Base-by-base conservation (phyloP, 768 basidiomycete species). In the Psilocybe tampanensis region DNA sequence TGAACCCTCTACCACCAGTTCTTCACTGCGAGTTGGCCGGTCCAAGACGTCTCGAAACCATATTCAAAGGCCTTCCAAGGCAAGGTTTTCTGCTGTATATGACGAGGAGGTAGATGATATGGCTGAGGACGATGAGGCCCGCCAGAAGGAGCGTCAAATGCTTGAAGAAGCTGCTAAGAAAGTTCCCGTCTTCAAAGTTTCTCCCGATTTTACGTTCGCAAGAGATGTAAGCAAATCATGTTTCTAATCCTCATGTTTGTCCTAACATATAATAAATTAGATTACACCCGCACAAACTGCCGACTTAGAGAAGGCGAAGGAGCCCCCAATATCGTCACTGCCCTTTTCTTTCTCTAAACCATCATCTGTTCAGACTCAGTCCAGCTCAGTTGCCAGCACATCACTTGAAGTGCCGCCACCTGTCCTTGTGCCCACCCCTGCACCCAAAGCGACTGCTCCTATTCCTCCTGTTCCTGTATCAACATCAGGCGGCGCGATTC, bases 11-110 rank as follows among this genome's bases (percentile, higher is more conserved):
- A 48, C 61, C 15, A 58, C 69, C 22, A 72, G 74, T 21, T 88
- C 87, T 23, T 86, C 86, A 17, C 73, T 89, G 52, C 83, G 89
- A 50, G 86, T 90, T 22, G 88, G 89, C 17, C 82, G 88, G 41
- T 76, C 76, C 19, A 85, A 82, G 69, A 76, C 66, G 3, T 73
- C 77, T 12, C 81, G 88, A 39, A 82, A 78, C 58, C 87, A 89
- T 63, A 76, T 88, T 39, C 75, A 77, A n/a, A 82, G 86, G 12
- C 76, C 76, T 13, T 70, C 74, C 17, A 81, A 74, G 58, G 76
- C 79, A 29, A 83, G 81, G 61, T 92, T 87, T 64, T 90, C 90
- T 3, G 90, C 90, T 6, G 79, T 78, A 8, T 89, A 78, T 59
- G 86, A 78, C 39, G 79, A 81, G 19, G 74, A 78, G 32, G 64